These are phyloP conservation scores for Zoysia matrella DNA, from an alignment of 202 grass and related monocot species.

Conservation along the genomic window DNA sequence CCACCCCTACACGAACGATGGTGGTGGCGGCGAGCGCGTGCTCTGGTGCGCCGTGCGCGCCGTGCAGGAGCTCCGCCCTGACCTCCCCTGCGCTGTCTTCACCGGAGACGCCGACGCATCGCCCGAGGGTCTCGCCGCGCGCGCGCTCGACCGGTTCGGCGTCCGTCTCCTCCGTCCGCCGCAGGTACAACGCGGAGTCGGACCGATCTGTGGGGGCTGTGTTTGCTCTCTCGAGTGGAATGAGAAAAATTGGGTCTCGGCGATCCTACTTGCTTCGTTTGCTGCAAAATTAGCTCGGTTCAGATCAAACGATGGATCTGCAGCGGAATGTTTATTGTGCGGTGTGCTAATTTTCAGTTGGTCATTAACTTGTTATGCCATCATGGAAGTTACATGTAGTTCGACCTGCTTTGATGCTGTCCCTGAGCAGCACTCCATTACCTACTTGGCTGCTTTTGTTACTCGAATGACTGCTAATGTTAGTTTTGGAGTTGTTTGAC, in stretches of 20 bases:
- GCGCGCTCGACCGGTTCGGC: conserved; percentile 74
- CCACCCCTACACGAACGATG: conserved; percentile 97
- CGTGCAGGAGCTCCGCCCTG: conserved; percentile 70
- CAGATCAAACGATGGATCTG: not conserved
- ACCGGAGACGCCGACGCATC: conserved; percentile 87
- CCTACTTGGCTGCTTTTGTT: too few species aligned
- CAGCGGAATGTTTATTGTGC: not conserved
- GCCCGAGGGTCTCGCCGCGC: conserved; percentile 53
- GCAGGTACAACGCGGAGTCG: conserved; percentile 51
- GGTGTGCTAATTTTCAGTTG: not conserved
- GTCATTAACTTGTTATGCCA: not conserved
- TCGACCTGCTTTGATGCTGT: not conserved
- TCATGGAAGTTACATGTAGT: not conserved
- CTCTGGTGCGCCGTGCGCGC: conserved; percentile 90
- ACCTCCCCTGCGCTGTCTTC: conserved; percentile 70
- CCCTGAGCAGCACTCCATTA: not conserved
- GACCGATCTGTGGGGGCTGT: not conserved
- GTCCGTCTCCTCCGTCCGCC: conserved; percentile 68
- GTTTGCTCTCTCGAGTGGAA: not conserved
- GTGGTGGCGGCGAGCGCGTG: conserved; percentile 90
- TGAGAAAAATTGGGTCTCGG: conserved; percentile 29
- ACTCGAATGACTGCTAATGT: too few species aligned
- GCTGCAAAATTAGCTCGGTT: not conserved
- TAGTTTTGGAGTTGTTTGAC: not conserved
- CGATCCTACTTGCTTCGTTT: not conserved